Conservation (phyloP, 495 filamentous ascomycete genomes). For the Acidomyces sp. region DNA sequence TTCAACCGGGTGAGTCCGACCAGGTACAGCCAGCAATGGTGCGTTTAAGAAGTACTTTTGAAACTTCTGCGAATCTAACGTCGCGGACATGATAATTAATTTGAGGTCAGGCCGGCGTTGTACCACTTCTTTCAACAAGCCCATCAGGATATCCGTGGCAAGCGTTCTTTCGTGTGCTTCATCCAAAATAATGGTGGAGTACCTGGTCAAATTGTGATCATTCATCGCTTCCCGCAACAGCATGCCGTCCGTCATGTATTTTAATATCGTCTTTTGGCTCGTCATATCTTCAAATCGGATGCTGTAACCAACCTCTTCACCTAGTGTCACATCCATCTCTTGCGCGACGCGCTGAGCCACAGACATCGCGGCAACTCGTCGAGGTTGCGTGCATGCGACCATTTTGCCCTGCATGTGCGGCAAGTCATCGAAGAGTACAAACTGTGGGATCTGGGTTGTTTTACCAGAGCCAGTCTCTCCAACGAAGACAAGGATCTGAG, state of each 20-base stretch:
- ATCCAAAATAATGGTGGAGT: slow-evolving; percentile 97
- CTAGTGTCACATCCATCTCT: slow-evolving; percentile 88
- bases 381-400: slow-evolving; percentile 94
- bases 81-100: slow-evolving; percentile 91
- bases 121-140: slow-evolving; percentile 83
- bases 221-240: slow-evolving; percentile 95
- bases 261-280: slow-evolving; percentile 76
- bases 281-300: slow-evolving; percentile 98
- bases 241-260: slow-evolving; percentile 99
- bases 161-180: slow-evolving; percentile 98
- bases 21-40: slow-evolving; percentile 84
- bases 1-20: slow-evolving; percentile 91
- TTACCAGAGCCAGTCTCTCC: slow-evolving; percentile 99
- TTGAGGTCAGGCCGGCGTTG: slow-evolving; percentile 77
- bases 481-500: slow-evolving; percentile 94
- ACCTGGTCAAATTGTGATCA: slow-evolving; percentile 77
- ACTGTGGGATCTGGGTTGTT: slow-evolving; percentile 97
- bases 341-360: slow-evolving; percentile 96
- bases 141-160: slow-evolving; percentile 89
- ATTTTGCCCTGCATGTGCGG: slow-evolving; percentile 74
- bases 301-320: slow-evolving; percentile 95
- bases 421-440: slow-evolving; percentile 91
- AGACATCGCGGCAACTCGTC: slow-evolving; percentile 97
- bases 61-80: slow-evolving; percentile 93
- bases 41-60: slow-evolving; percentile 88